These are phyloP conservation scores for Pichia sp. DNA, from an alignment of 1,139 yeast species.

Conservation along the genomic window DNA sequence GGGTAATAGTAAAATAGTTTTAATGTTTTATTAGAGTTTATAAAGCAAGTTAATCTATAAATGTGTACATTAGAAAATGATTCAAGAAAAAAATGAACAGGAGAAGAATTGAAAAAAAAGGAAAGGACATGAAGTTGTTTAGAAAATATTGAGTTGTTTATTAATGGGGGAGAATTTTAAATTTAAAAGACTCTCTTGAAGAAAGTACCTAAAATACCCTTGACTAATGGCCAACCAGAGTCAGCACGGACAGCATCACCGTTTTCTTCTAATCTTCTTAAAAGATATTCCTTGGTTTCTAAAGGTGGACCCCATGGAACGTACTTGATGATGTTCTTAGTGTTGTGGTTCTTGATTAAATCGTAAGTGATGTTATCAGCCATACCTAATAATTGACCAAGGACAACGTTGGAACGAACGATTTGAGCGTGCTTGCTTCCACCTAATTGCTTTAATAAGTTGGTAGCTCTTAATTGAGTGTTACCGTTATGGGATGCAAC, in stretches of 20 bases:
- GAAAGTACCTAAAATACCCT: constrained; percentile 49
- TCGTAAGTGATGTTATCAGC: constrained; percentile 86
- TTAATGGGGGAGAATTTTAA: no score
- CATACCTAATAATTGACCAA: constrained; percentile 96
- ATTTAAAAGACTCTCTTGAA: constrained; percentile 38
- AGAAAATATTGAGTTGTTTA: neutral
- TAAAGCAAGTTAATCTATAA: neutral
- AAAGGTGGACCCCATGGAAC: constrained; percentile 99
- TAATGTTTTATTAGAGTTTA: neutral
- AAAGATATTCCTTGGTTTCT: constrained; percentile 88
- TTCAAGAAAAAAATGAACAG: neutral
- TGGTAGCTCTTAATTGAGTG: constrained; percentile 73
- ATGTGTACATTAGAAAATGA: neutral
- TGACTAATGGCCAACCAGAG: constrained; percentile 77
- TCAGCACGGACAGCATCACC: constrained; percentile 93
- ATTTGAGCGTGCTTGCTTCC: constrained; percentile 15
- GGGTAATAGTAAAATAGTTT: constrained; percentile 34
- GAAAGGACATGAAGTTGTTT: neutral
- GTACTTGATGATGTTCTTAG: constrained; percentile 81
- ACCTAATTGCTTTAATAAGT: constrained; percentile 38
- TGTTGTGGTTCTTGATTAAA: constrained; percentile 61
- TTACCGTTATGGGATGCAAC: constrained; percentile 90
- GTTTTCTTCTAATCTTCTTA: constrained; percentile 92
- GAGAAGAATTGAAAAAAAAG: neutral
- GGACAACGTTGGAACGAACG: constrained; percentile 62